Evolutionary conservation across 257 asterid species (phyloP), one percentile per base, ranked within the genome.

Genomic region (Lantana camara): DNA sequence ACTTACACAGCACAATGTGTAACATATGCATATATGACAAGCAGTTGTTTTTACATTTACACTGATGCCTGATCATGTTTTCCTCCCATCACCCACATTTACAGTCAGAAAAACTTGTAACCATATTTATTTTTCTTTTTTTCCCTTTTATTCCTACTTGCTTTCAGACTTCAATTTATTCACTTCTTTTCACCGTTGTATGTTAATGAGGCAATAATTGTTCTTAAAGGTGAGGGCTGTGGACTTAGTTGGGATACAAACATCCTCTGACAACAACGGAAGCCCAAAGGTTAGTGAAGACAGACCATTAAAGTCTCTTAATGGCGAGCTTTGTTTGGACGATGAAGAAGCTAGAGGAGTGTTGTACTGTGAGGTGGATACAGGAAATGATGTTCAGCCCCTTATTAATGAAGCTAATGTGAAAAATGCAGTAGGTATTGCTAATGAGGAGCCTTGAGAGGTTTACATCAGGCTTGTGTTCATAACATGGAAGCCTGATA

Each of bases 171-270:
- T 27, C 32, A 2, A 5, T 27, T 27, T 27, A 5, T 27, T 5
- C 12, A 37, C 3, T 2, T 16, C 19, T 1, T 14, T 13, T n/a
- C n/a, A n/a, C n/a, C n/a, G n/a, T n/a, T 58, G 38, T 45, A 42
- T 30, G 19, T 53, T 41, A 10, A 56, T 32, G 55, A 17, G 51
- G 15, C 45, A 45, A 19, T 32, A 15, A 59, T 46, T 55, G 42
- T 70, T 60, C 23, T 59, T n/a, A 27, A 71, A 91, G 98, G 82
- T 92, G 75, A 75, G 96, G 79, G 96, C 86, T 59, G 84, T 82
- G 35, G 98, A 87, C 70, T 65, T 82, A 11, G 77, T 82, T 13
- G 83, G 72, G 60, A 40, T 59, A 20, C 75, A 61, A 32, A 59
- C 59, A 64, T 22, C 68, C 59, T 54, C 83, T 9, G 45, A 42